phyloP scores from a whole-genome alignment of 2,329 filamentous ascomycete species.

The Cadophora sp. region DNA sequence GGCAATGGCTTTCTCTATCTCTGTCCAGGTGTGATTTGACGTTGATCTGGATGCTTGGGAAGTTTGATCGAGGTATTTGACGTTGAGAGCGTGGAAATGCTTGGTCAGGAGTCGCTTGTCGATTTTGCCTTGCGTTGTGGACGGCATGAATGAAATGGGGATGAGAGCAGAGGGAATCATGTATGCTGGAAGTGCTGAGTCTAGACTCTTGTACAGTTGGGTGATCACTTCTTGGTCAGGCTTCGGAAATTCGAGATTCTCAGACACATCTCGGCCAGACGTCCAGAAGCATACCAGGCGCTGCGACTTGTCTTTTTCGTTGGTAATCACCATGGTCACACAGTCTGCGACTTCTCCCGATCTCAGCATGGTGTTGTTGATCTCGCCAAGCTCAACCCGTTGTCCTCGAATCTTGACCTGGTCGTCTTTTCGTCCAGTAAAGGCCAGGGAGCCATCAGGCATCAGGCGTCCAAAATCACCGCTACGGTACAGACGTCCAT shows the following conservation, averaged over 20 bases:
- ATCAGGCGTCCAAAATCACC: slow-evolving; percentile 85
- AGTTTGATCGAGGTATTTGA: slow-evolving; percentile 52
- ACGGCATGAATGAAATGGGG: slow-evolving; percentile 71
- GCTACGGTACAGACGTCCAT: slow-evolving; percentile 80
- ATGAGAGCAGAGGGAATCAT: slow-evolving; percentile 82
- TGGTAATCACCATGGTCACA: slow-evolving; percentile 64
- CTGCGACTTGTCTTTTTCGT: slow-evolving; percentile 49
- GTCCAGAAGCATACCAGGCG: slow-evolving; percentile 76
- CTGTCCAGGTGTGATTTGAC: slow-evolving; percentile 53
- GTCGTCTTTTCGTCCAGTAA: slow-evolving; percentile 76
- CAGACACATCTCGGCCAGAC: slow-evolving; percentile 42
- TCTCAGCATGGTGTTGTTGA: slow-evolving; percentile 67
- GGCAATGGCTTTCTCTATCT: slow-evolving; percentile 63
- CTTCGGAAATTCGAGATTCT: slow-evolving; percentile 44
- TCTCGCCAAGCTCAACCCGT: slow-evolving; percentile 79
- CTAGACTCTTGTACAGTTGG: slow-evolving; percentile 61
- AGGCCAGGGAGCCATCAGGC: slow-evolving; percentile 75
- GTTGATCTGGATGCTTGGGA: slow-evolving; percentile 30
- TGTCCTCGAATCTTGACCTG: slow-evolving; percentile 85
- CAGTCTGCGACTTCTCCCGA: slow-evolving; percentile 63
- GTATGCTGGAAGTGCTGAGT: slow-evolving; percentile 68
- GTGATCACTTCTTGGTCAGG: slow-evolving; percentile 48
- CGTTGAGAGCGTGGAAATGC: slow-evolving; percentile 55
- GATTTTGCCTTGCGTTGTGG: slow-evolving; percentile 77
- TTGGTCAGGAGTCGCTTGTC: slow-evolving; percentile 63